These are phyloP conservation scores for Psilocybe sp. DNA, from an alignment of 768 basidiomycete species.

Conservation along the genomic window DNA sequence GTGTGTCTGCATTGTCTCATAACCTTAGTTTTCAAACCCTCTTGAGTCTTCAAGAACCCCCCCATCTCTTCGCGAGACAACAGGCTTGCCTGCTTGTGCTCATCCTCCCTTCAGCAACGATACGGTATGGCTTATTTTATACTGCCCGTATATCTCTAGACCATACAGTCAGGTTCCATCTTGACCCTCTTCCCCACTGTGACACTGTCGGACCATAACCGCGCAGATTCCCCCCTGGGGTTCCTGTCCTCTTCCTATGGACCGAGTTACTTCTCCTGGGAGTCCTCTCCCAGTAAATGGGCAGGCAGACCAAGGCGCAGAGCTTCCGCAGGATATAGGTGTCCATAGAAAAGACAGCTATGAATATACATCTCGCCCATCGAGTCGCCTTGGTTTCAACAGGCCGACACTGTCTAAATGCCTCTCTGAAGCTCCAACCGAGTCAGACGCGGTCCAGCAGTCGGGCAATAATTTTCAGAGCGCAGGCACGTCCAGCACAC, in stretches of 20 bases:
- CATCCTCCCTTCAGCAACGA: slow-evolving; percentile 7
- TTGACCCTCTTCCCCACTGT: slow-evolving; percentile 4
- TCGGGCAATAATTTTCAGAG: slow-evolving; percentile 19
- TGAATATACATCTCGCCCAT: slow-evolving; percentile 36
- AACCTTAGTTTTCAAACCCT: slow-evolving; percentile 1
- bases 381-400: slow-evolving; percentile 49
- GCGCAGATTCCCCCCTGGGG: slow-evolving; percentile 13
- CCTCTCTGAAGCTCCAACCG: slow-evolving; percentile 10
- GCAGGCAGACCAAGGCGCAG: slow-evolving; percentile 6
- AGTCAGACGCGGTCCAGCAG: slow-evolving; percentile 15
- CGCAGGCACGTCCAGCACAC: slow-evolving; percentile 13
- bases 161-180: slow-evolving; percentile 20
- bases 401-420: slow-evolving; percentile 13
- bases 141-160: slow-evolving; percentile 18
- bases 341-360: slow-evolving; percentile 19
- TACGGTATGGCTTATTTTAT: slow-evolving; percentile 20
- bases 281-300: slow-evolving; percentile 10
- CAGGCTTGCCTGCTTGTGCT: slow-evolving; percentile 21
- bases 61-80: slow-evolving; percentile 15
- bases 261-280: slow-evolving; percentile 14
- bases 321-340: slow-evolving; percentile 9
- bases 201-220: slow-evolving; percentile 10
- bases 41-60: slow-evolving; percentile 14
- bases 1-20: slow-evolving; percentile 12
- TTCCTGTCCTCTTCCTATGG: slow-evolving; percentile 18